Base-by-base conservation (phyloP, 2,329 filamentous ascomycete genomes). In the Ophiostoma quercus region DNA sequence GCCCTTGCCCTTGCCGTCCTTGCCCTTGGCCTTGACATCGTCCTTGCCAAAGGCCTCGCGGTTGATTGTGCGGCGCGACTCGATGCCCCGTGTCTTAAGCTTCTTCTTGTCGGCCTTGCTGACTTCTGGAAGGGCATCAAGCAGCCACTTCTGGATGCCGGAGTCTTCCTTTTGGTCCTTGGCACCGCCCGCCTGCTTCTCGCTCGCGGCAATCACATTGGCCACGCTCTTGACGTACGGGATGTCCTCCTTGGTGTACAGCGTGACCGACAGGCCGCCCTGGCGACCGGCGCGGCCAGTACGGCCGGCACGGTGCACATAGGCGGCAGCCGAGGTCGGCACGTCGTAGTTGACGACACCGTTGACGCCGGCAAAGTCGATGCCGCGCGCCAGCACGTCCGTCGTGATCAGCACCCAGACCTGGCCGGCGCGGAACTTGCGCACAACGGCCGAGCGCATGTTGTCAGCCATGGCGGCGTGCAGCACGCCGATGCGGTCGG, bases 261-360 rank as follows among this genome's bases (percentile, higher is more conserved):
- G 90, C 0, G 95, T 99, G 1, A 99, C 90, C 0, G 93, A 94
- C 3, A 97, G 87, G 66, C 95, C 95, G 25, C 94, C 94, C 75
- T 91, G 88, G 32, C 94, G 86, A 0, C 95, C 95, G 0, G 94
- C 95, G 29, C 95, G 86, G 0, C 94, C 95, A 0, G 95, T 98
- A 66, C 95, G 87, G 0, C 95, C 95, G 0, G 95, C 93, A 12
- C 95, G 91, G 80, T 99, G 95, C 7, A 99, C 91, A 77, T 99
- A 99, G 0, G 88, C 88, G 0, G 94, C 94, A 5, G 91, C 90
- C 0, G 91, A 94, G n/a, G 90, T 92, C 0, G 95, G 95, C 9
- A 97, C 92, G 78, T 99, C 95, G 80, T 97, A 99, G 80, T 98
- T 99, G 68, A 99, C 91, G 0, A 99, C 94, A 65, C 94, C 93